Conservation (phyloP, 805 yeast genomes). For the Saturnispora hagleri region DNA sequence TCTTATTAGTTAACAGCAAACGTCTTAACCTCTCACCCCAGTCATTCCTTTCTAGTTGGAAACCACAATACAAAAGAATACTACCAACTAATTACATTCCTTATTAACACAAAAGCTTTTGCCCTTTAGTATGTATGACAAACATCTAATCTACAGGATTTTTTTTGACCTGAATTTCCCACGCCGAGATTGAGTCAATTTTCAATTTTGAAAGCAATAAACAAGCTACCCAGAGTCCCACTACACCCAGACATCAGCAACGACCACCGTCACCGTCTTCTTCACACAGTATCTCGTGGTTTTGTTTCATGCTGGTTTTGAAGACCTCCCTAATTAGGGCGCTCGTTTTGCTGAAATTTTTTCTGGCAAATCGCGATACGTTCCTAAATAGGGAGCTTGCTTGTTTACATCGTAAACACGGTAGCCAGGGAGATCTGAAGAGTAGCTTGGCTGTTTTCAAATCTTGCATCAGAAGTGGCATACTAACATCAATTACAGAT, state of each 20-base stretch:
- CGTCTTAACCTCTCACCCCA: constrained; percentile 10
- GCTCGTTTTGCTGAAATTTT: not conserved
- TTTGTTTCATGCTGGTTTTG: not conserved
- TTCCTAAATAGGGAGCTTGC: not conserved
- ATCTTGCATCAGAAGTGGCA: not conserved
- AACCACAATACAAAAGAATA: not conserved
- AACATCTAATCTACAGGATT: not conserved
- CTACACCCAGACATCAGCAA: no score
- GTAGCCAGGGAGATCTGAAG: not conserved
- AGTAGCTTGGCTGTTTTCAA: not conserved
- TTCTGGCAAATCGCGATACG: not conserved
- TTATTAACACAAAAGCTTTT: not conserved
- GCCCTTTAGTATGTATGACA: not conserved
- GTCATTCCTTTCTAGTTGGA: constrained; percentile 14
- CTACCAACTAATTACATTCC: not conserved
- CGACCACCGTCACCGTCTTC: no score
- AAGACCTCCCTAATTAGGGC: not conserved
- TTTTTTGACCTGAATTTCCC: not conserved
- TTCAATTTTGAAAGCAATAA: not conserved
- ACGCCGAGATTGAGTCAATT: not conserved
- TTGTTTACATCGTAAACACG: not conserved
- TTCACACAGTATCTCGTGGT: not conserved
- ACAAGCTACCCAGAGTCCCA: no score
- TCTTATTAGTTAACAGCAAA: not conserved
- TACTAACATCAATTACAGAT: not conserved